Evolutionary conservation across 257 asterid species (phyloP).

Genomic region (Eustoma russellianum): DNA sequence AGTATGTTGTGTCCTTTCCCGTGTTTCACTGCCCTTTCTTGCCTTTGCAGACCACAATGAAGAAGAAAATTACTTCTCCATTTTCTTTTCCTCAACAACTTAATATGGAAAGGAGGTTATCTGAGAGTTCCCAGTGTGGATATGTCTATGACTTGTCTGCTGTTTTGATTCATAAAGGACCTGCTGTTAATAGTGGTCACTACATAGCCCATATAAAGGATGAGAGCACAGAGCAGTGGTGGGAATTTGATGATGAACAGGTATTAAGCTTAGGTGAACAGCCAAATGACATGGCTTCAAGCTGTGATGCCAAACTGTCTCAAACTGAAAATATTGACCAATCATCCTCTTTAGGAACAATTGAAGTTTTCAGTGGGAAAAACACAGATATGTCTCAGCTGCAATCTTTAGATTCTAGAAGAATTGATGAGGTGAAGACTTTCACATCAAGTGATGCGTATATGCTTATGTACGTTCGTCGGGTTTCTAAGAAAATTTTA

Average conservation of each 20-base stretch:
- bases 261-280: slow-evolving; percentile 75
- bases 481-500: slow-evolving; percentile 28
- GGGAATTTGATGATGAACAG: slow-evolving; percentile 96
- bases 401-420: slow-evolving; percentile 34
- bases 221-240: slow-evolving; percentile 76
- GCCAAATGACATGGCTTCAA: slow-evolving; percentile 53
- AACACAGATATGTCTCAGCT: slow-evolving; percentile 22
- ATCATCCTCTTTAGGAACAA: slow-evolving; percentile 32
- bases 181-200: slow-evolving; percentile 96
- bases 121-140: slow-evolving; percentile 49
- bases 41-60: slow-evolving; percentile 75
- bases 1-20: slow-evolving; percentile 10
- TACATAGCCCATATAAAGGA: slow-evolving; percentile 90
- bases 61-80: slow-evolving; percentile 85
- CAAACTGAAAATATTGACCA: slow-evolving; percentile 32
- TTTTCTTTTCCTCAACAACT: slow-evolving; percentile 79
- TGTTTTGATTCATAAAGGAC: slow-evolving; percentile 92
- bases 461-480: slow-evolving; percentile 82
- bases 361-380: slow-evolving; percentile 28
- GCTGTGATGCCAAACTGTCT: slow-evolving; percentile 36
- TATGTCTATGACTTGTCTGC: slow-evolving; percentile 83
- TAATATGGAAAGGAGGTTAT: slow-evolving; percentile 62
- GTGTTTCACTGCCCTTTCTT: slow-evolving; percentile 18
- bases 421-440: slow-evolving; percentile 31
- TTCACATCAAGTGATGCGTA: slow-evolving; percentile 93